phyloP scores from a whole-genome alignment of 805 yeast species.

The Hermanozyma aechmeae region DNA sequence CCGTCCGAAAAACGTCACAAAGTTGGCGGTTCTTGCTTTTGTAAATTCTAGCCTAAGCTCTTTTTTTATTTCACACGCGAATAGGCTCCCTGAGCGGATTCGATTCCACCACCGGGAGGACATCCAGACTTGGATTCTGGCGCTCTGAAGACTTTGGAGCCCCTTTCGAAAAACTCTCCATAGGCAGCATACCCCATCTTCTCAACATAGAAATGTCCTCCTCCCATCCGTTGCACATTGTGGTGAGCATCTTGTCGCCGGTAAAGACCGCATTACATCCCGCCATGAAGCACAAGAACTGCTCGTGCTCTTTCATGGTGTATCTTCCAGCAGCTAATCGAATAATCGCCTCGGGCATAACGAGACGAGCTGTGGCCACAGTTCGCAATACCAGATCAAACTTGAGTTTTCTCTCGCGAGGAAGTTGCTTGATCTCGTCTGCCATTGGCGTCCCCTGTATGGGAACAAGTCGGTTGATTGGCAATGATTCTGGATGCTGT shows the following conservation, averaged over 20 bases:
- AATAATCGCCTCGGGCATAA: constrained; percentile 65
- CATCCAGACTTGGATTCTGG: too few relatives aligned
- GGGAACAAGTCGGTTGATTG: constrained; percentile 72
- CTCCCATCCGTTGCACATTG: constrained; percentile 79
- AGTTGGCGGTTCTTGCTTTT: too few relatives aligned
- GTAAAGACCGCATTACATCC: constrained; percentile 79
- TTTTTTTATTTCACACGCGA: too few relatives aligned
- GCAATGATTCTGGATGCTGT: constrained; percentile 72
- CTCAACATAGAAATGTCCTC: constrained; percentile 62
- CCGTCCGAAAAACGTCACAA: too few relatives aligned
- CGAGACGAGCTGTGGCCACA: constrained; percentile 64
- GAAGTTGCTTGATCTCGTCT: constrained; percentile 35
- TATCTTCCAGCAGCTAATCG: constrained; percentile 77
- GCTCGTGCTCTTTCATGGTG: constrained; percentile 72
- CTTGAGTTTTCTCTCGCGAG: constrained; percentile 34
- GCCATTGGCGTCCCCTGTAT: constrained; percentile 74
- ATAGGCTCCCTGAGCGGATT: too few relatives aligned
- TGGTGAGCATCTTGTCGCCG: constrained; percentile 73
- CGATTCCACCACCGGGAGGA: too few relatives aligned
- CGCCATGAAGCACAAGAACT: constrained; percentile 63
- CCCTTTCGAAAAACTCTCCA: constrained; percentile 48
- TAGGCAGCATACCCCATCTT: constrained; percentile 61
- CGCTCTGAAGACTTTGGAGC: too few relatives aligned
- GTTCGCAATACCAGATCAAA: constrained; percentile 60
- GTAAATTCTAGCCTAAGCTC: too few relatives aligned